phyloP scores from a whole-genome alignment of 73 alveolate species.

The Paramecium primaurelia region DNA sequence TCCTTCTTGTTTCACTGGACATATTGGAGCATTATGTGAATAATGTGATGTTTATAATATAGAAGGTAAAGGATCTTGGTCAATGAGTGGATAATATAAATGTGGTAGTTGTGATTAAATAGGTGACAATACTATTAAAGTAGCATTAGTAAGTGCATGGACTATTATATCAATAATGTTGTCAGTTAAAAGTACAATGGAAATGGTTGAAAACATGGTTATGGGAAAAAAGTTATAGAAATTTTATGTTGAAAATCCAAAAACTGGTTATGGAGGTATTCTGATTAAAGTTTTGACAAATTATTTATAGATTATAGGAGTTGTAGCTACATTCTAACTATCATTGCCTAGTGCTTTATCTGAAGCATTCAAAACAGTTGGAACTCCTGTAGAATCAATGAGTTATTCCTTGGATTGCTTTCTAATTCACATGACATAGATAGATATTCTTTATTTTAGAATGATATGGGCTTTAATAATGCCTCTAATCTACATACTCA shows the following conservation, averaged over 20 bases:
- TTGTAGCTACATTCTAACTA: not conserved
- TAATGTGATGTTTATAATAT: not conserved
- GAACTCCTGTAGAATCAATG: constrained; percentile 17
- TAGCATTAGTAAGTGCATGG: not conserved
- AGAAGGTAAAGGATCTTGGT: not conserved
- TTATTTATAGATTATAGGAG: not conserved
- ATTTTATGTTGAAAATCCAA: not conserved
- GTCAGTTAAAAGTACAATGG: not conserved
- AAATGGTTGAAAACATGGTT: not conserved
- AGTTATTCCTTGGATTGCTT: constrained; percentile 9
- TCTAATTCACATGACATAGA: not conserved
- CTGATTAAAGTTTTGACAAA: not conserved
- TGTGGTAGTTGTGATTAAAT: not conserved
- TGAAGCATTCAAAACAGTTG: not conserved
- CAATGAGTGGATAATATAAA: not conserved
- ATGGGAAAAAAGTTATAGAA: not conserved
- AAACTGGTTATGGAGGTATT: not conserved
- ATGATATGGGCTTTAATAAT: constrained; percentile 41
- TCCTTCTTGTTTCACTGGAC: constrained; percentile 38
- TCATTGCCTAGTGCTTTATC: not conserved
- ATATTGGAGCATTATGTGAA: constrained; percentile 34
- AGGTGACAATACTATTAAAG: not conserved
- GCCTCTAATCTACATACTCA: not conserved
- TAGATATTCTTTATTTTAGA: not conserved
- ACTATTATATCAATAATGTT: not conserved